A percentile compares a stretch with the other conserved stretches of the same genome.
Conservation (phyloP, 129 eudicot genomes). For the Centrapalus pauciflorus region DNA sequence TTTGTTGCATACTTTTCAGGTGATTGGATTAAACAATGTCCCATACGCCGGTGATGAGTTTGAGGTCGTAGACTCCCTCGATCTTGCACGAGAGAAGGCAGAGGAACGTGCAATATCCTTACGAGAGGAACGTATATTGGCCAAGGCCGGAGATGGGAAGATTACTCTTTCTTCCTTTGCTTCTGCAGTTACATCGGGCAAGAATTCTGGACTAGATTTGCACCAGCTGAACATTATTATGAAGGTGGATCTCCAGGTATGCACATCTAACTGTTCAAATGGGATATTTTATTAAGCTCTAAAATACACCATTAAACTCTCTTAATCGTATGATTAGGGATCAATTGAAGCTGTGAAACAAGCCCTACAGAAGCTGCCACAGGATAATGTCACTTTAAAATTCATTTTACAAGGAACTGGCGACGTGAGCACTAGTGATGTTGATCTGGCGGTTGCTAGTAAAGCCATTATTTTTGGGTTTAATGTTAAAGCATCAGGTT, state of each 20-base stretch:
- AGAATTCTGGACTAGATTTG: conserved; percentile 72
- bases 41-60: conserved; percentile 94
- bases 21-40: conserved; percentile 84
- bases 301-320: conserved; percentile 3
- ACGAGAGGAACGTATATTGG: conserved; percentile 66
- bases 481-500: conserved; percentile 76
- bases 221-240: conserved; percentile 75
- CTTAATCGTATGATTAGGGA: conserved; percentile 56
- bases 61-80: conserved; percentile 85
- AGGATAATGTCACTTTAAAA: conserved; percentile 77
- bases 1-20: conserved; percentile 47
- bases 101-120: conserved; percentile 63
- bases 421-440: conserved; percentile 80
- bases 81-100: conserved; percentile 82
- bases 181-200: conserved; percentile 82
- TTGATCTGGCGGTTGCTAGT: conserved; percentile 88
- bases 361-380: conserved; percentile 95
- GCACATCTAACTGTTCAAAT: not conserved
- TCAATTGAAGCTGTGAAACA: conserved; percentile 90
- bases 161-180: conserved; percentile 88
- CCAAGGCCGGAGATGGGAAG: conserved; percentile 86
- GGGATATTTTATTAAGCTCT: not conserved
- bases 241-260: conserved; percentile 96
- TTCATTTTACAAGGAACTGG: conserved; percentile 92
- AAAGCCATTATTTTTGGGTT: conserved; percentile 86